A percentile compares a stretch with the other conserved stretches of the same genome.
Evolutionary conservation across 257 asterid species (phyloP).

Genomic region (Scutellaria barbata): DNA sequence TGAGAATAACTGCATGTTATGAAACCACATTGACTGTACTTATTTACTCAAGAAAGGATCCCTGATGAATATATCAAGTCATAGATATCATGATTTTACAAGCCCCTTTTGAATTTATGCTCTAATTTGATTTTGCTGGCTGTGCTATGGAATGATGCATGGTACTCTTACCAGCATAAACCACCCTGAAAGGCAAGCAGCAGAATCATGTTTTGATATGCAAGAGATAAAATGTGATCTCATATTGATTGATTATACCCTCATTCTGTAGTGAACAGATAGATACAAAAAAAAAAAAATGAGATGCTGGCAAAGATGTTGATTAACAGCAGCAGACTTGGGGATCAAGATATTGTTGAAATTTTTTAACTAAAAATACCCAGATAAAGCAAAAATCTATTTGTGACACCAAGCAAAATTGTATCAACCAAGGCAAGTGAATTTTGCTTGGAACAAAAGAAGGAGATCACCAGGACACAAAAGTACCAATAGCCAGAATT

Average conservation of each 20-base stretch:
- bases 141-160: slow-evolving; percentile 1
- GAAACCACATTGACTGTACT: slow-evolving; percentile 13
- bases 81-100: slow-evolving; percentile 26
- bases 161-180: slow-evolving; percentile 21
- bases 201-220: not conserved
- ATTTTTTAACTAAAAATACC: not conserved
- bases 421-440: not conserved
- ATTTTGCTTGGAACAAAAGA: slow-evolving; percentile 4
- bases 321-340: not conserved
- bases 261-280: not conserved
- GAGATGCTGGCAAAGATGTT: slow-evolving; percentile 9
- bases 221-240: not conserved
- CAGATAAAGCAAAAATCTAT: not conserved
- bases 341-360: slow-evolving; percentile 19
- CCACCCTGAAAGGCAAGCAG: slow-evolving; percentile 10
- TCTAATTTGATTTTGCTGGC: slow-evolving; percentile 21
- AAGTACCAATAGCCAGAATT: not conserved
- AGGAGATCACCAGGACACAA: slow-evolving; percentile 13
- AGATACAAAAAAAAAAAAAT: not conserved
- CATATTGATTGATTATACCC: not conserved
- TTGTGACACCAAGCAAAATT: slow-evolving; percentile 8
- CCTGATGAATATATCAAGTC: slow-evolving; percentile 23
- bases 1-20: slow-evolving; percentile 50
- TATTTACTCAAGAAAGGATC: slow-evolving; percentile 20
- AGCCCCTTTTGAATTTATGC: slow-evolving; percentile 10